Evolutionary conservation across 139 green algal genomes (phyloP).

Genomic region (Penium margaritaceum): DNA sequence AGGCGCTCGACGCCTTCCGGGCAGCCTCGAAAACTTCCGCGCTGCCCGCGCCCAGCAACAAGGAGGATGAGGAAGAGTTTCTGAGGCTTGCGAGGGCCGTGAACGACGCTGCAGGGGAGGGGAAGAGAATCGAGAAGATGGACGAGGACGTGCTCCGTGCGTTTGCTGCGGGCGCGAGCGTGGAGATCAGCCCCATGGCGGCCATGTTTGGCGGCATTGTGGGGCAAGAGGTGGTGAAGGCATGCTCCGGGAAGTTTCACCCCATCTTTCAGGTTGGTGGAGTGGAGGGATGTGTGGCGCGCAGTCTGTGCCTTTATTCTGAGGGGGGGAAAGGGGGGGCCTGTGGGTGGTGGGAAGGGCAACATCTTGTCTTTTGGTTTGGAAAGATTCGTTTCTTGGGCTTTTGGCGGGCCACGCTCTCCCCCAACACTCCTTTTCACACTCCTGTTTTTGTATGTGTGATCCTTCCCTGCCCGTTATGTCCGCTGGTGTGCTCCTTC

Average conservation of each 20-base stretch:
- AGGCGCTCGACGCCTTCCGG: slow-evolving; percentile 80
- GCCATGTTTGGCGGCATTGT: slow-evolving; percentile 93
- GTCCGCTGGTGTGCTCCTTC: too few relatives aligned
- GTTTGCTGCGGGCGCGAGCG: slow-evolving; percentile 26
- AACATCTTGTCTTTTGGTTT: too few relatives aligned
- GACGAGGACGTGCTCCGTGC: slow-evolving; percentile 31
- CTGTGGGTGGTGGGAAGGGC: too few relatives aligned
- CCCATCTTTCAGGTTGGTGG: slow-evolving; percentile 82
- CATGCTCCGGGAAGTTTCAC: slow-evolving; percentile 89
- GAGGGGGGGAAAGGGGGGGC: too few relatives aligned
- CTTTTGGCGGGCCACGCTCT: too few relatives aligned
- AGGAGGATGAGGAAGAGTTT: slow-evolving; percentile 66
- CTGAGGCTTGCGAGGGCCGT: slow-evolving; percentile 61
- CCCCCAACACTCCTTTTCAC: too few relatives aligned
- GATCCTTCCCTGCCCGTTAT: too few relatives aligned
- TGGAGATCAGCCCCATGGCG: slow-evolving; percentile 70
- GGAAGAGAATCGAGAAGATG: slow-evolving; percentile 23
- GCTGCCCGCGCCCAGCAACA: slow-evolving; percentile 57
- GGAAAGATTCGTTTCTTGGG: too few relatives aligned
- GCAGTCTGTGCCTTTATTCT: too few relatives aligned
- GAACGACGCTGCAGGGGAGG: slow-evolving; percentile 49
- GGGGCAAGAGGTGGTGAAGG: slow-evolving; percentile 95
- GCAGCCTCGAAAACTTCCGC: slow-evolving; percentile 24
- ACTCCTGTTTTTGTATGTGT: too few relatives aligned
- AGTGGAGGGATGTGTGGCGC: too few relatives aligned